phyloP scores from a whole-genome alignment of 306 rosid genomes.

The Betula pendula region DNA sequence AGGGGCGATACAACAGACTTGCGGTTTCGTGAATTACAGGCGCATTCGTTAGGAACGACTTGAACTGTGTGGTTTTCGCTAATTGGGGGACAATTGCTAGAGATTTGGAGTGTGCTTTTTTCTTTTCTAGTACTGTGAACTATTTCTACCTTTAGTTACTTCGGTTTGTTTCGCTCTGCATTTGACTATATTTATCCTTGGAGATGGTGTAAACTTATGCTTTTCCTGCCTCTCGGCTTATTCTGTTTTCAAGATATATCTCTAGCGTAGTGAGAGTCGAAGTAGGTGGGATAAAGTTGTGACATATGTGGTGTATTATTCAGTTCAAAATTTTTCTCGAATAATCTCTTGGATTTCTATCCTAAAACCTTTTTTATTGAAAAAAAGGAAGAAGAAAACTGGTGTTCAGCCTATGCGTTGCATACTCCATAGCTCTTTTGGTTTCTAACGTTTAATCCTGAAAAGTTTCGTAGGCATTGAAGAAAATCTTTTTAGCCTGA shows the following conservation, averaged over 20 bases:
- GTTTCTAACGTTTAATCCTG: too few species aligned
- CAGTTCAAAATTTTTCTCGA: not conserved
- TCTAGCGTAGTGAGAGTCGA: not conserved
- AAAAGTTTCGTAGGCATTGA: not conserved
- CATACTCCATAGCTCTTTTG: not conserved
- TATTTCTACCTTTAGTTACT: slow-evolving; percentile 30
- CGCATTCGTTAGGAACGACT: slow-evolving; percentile 49
- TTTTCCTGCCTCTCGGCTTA: not conserved
- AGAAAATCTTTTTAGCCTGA: not conserved
- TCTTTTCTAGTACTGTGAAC: slow-evolving; percentile 37
- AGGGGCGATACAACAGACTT: slow-evolving; percentile 52
- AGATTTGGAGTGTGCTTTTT: slow-evolving; percentile 44
- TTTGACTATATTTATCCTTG: not conserved
- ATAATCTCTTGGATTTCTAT: not conserved
- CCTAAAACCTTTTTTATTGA: not conserved
- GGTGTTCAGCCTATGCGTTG: not conserved
- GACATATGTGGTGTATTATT: not conserved
- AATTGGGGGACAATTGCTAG: slow-evolving; percentile 32
- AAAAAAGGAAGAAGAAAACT: not conserved
- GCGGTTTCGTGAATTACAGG: slow-evolving; percentile 51
- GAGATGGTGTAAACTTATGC: slow-evolving; percentile 17
- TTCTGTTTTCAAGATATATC: not conserved
- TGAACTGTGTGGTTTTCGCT: slow-evolving; percentile 28
- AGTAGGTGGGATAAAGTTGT: not conserved
- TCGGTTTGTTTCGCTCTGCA: slow-evolving; percentile 21